Percentiles rank a stretch among this genome's conserved stretches.
Evolutionary conservation across 1,284 basidiomycete species (phyloP).

Genomic region (Rhodotorula sp.): DNA sequence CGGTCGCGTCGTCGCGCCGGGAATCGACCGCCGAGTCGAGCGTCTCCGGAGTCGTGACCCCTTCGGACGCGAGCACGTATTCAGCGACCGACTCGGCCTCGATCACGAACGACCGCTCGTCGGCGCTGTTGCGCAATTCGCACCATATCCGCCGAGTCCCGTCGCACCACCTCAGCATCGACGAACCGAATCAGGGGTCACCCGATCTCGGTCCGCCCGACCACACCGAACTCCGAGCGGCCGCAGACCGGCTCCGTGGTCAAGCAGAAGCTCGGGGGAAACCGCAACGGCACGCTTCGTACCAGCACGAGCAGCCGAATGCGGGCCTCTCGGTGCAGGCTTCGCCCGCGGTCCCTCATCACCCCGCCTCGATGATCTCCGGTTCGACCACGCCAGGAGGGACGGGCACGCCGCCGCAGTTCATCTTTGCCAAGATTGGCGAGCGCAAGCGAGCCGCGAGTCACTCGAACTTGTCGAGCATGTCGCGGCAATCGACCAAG

Average conservation of each 20-base stretch:
- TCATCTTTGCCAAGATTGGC: conserved; percentile 44
- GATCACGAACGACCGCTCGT: background rate
- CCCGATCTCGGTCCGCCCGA: conserved; percentile 18
- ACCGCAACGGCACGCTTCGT: conserved; percentile 13
- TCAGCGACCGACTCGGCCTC: background rate
- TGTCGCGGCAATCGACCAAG: conserved; percentile 48
- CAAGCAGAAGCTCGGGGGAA: conserved; percentile 8
- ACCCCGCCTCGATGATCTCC: background rate
- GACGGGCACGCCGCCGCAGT: conserved; percentile 45
- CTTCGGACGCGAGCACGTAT: conserved; percentile 1
- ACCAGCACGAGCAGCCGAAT: conserved; percentile 3
- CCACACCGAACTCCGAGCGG: conserved; percentile 28
- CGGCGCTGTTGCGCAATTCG: conserved; percentile 6
- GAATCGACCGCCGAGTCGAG: background rate
- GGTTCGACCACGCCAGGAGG: conserved; percentile 40
- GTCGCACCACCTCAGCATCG: conserved; percentile 38
- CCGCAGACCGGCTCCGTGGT: conserved; percentile 32
- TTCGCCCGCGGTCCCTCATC: background rate
- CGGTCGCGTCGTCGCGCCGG: background rate
- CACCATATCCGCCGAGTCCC: conserved; percentile 35
- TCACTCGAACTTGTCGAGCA: conserved; percentile 28
- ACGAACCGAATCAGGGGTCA: conserved; percentile 34
- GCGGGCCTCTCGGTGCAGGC: conserved; percentile 2
- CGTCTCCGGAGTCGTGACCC: background rate
- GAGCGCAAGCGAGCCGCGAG: conserved; percentile 35